phyloP scores from a whole-genome alignment of 1,139 yeast species.

The Saccharomycopsis hybrid region DNA sequence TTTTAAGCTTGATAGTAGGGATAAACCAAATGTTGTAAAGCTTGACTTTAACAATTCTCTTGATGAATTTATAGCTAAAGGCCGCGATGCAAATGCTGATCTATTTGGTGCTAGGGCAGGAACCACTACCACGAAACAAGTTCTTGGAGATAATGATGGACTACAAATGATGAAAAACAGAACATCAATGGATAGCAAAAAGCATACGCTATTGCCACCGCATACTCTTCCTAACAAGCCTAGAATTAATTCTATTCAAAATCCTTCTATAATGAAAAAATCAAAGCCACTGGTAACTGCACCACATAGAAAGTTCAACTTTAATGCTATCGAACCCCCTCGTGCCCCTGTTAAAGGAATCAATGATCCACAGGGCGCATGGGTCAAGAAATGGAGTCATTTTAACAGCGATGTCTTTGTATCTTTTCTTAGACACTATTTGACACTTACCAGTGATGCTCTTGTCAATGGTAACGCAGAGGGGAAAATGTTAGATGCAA shows the following conservation, averaged over 20 bases:
- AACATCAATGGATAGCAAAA: not conserved
- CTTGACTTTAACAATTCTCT: not conserved
- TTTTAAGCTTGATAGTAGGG: not conserved
- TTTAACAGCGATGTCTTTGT: constrained; percentile 51
- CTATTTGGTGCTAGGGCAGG: not conserved
- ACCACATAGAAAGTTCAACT: constrained; percentile 14
- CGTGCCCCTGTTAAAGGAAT: constrained; percentile 49
- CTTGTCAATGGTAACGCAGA: constrained; percentile 1
- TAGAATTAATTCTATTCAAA: too few species aligned
- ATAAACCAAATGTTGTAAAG: not conserved
- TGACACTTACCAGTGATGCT: constrained; percentile 22
- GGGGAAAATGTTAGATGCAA: not conserved
- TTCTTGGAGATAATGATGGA: too few species aligned
- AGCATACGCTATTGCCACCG: not conserved
- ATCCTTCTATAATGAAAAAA: not conserved
- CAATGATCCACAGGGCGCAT: constrained; percentile 54
- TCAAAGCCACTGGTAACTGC: not conserved
- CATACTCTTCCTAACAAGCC: not conserved
- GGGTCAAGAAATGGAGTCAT: constrained; percentile 64
- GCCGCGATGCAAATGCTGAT: not conserved
- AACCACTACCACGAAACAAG: too few species aligned
- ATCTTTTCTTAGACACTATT: constrained; percentile 70
- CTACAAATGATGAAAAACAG: too few species aligned
- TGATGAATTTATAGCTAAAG: not conserved
- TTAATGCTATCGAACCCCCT: constrained; percentile 38